phyloP scores from a whole-genome alignment of 2,329 filamentous ascomycete genomes.

The Dryadomyces quercivorus region DNA sequence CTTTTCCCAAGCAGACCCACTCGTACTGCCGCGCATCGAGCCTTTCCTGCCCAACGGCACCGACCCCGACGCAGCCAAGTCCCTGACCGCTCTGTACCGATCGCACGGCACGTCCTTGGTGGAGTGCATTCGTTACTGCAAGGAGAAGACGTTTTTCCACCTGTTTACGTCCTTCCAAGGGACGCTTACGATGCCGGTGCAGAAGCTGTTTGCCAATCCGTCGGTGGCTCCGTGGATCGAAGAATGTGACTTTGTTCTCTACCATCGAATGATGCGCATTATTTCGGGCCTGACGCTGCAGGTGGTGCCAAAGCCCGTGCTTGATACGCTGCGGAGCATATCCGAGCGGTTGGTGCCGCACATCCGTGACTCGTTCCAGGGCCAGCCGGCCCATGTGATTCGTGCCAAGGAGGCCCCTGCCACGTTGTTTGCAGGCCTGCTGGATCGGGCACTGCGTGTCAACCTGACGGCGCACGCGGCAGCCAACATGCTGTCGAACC shows the following conservation, averaged over 20 bases:
- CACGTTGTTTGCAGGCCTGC: slow-evolving; percentile 71
- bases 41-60: slow-evolving; percentile 69
- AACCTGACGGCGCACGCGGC: slow-evolving; percentile 91
- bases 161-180: slow-evolving; percentile 92
- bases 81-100: slow-evolving; percentile 75
- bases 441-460: slow-evolving; percentile 79
- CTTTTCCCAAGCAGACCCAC: slow-evolving; percentile 52
- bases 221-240: slow-evolving; percentile 85
- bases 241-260: slow-evolving; percentile 89
- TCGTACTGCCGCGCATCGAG: slow-evolving; percentile 77
- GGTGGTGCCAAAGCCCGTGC: slow-evolving; percentile 75
- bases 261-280: slow-evolving; percentile 93
- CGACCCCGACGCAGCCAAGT: slow-evolving; percentile 76
- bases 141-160: slow-evolving; percentile 92
- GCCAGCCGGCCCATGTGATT: slow-evolving; percentile 74
- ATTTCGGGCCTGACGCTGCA: slow-evolving; percentile 81
- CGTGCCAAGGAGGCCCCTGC: slow-evolving; percentile 81
- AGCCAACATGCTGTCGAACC: slow-evolving; percentile 81
- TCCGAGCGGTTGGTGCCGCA: slow-evolving; percentile 70
- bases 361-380: slow-evolving; percentile 73
- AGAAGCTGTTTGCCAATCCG: slow-evolving; percentile 76
- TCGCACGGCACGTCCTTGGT: slow-evolving; percentile 93
- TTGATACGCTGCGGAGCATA: slow-evolving; percentile 79
- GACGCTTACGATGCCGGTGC: slow-evolving; percentile 90
- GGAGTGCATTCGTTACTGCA: slow-evolving; percentile 91